phyloP scores from a whole-genome alignment of 305 asterid species.

The Striga hermonthica region DNA sequence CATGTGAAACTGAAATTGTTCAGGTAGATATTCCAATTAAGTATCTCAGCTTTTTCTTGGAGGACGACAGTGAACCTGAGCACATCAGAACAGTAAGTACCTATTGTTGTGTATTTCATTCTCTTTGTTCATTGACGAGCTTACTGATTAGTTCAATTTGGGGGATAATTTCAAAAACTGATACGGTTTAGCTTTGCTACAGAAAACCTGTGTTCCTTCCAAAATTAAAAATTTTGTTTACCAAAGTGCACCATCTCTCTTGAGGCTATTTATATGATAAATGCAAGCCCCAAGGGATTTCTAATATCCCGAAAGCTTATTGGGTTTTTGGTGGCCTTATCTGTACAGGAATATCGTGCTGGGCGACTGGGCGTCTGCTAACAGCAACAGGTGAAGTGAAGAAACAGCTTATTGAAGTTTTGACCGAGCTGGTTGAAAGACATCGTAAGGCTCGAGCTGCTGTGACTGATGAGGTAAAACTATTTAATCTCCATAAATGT shows the following conservation, averaged over 20 bases:
- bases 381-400: slow-evolving; percentile 96
- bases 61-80: slow-evolving; percentile 80
- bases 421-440: slow-evolving; percentile 79
- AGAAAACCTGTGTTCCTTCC: too few species aligned
- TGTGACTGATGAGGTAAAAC: slow-evolving; percentile 85
- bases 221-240: too few species aligned
- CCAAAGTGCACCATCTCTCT: too few species aligned
- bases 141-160: too few species aligned
- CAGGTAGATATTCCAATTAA: slow-evolving; percentile 91
- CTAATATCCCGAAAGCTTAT: too few species aligned
- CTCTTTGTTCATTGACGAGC: neutral
- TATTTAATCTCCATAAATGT: neutral
- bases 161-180: too few species aligned
- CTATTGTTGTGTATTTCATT: too few species aligned
- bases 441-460: slow-evolving; percentile 78
- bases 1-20: slow-evolving; percentile 14
- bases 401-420: slow-evolving; percentile 68
- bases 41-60: slow-evolving; percentile 92
- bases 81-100: slow-evolving; percentile 54
- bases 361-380: slow-evolving; percentile 89
- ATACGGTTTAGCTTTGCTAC: too few species aligned
- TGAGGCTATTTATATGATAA: too few species aligned
- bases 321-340: too few species aligned
- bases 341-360: slow-evolving; percentile 78
- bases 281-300: too few species aligned